These are phyloP conservation scores for Lagenidium giganteum DNA, from an alignment of 352 stramenopile species.

Conservation along the genomic window DNA sequence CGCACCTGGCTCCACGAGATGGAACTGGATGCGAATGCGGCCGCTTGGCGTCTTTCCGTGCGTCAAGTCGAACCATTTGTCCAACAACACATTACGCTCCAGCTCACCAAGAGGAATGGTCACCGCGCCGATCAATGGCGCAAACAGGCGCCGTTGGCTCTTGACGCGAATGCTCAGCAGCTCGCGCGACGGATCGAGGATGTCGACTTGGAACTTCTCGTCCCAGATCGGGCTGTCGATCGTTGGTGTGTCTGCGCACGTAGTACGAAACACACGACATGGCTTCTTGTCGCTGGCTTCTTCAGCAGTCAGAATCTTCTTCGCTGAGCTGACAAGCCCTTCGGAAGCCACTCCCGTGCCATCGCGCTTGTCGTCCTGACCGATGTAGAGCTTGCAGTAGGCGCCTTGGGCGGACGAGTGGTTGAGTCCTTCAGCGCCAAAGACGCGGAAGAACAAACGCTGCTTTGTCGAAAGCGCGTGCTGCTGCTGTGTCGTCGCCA, in stretches of 20 bases:
- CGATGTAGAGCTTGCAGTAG: slow-evolving; percentile 25
- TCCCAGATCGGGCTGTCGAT: slow-evolving; percentile 49
- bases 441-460: too few species aligned
- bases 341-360: too few species aligned
- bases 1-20: too few species aligned
- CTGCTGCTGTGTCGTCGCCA: too few species aligned
- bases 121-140: slow-evolving; percentile 18
- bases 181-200: slow-evolving; percentile 17
- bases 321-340: too few species aligned
- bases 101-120: slow-evolving; percentile 42
- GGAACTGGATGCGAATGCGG: slow-evolving; percentile 59
- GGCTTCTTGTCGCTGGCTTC: too few species aligned
- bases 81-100: slow-evolving; percentile 31
- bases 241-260: too few species aligned
- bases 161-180: slow-evolving; percentile 24
- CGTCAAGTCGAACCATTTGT: slow-evolving; percentile 51
- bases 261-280: too few species aligned
- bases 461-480: too few species aligned
- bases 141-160: slow-evolving; percentile 14
- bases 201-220: slow-evolving; percentile 42
- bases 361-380: slow-evolving; percentile 12
- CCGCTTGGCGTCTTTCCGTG: slow-evolving; percentile 55
- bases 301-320: too few species aligned
- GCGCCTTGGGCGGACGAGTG: slow-evolving; percentile 12
- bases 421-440: too few species aligned